A percentile compares a stretch with the other conserved stretches of the same genome.
These are phyloP conservation scores for Westerdykella sp. DNA, from an alignment of 2,329 filamentous ascomycete genomes.

Conservation along the genomic window DNA sequence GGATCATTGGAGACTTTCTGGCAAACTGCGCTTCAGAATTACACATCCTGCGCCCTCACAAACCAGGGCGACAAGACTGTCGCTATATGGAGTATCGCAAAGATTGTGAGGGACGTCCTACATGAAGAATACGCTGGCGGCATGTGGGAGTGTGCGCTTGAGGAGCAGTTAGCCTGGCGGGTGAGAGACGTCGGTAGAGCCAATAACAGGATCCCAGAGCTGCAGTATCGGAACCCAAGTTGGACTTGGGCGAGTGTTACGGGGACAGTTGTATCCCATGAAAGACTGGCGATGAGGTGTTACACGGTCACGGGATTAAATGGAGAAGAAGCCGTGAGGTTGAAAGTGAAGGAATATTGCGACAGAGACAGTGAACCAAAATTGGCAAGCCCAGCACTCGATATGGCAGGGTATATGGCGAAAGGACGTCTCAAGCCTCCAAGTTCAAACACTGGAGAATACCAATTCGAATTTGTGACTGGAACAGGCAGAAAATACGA, in stretches of 20 bases:
- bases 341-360: background rate
- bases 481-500: background rate
- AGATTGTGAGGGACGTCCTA: constrained; percentile 18
- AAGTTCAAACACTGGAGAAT: background rate
- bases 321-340: background rate
- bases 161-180: constrained; percentile 23
- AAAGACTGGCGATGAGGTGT: background rate
- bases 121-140: constrained; percentile 16
- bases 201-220: constrained; percentile 1
- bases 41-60: constrained; percentile 19
- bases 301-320: constrained; percentile 7
- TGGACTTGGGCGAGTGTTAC: constrained; percentile 15
- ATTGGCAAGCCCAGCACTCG: background rate
- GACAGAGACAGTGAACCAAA: background rate
- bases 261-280: constrained; percentile 3
- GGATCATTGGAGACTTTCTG: constrained; percentile 18
- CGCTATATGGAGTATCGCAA: constrained; percentile 27
- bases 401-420: background rate
- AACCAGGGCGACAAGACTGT: constrained; percentile 16
- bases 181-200: background rate
- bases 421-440: background rate
- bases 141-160: constrained; percentile 18
- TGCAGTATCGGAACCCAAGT: constrained; percentile 7
- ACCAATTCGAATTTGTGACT: background rate
- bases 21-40: constrained; percentile 17